phyloP scores from a whole-genome alignment of 805 yeast genomes.

The Pichia rugopelliculosa region DNA sequence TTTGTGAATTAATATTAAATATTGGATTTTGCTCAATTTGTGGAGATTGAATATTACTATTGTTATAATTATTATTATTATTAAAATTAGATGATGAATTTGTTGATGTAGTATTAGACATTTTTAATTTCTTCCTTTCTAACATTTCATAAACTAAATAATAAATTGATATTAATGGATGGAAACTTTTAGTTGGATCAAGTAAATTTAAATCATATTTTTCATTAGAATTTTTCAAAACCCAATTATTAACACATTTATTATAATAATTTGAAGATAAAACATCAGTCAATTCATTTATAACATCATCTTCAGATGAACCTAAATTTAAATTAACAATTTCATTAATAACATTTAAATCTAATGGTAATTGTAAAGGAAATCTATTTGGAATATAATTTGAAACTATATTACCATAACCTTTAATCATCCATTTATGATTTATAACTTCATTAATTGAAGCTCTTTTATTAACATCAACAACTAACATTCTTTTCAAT shows the following conservation, averaged over 20 bases:
- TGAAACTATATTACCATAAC: slow-evolving; percentile 67
- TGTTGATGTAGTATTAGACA: slow-evolving; percentile 5
- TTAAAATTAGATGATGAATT: neutral
- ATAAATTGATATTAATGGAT: slow-evolving; percentile 84
- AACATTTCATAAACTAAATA: slow-evolving; percentile 79
- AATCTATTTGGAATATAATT: slow-evolving; percentile 69
- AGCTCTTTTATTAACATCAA: slow-evolving; percentile 78
- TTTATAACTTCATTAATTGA: slow-evolving; percentile 65
- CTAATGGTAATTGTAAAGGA: slow-evolving; percentile 68
- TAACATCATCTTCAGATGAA: slow-evolving; percentile 44
- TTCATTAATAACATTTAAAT: slow-evolving; percentile 58
- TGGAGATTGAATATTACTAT: slow-evolving; percentile 5
- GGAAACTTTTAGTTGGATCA: slow-evolving; percentile 82
- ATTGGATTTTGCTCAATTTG: slow-evolving; percentile 10
- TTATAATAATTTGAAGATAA: slow-evolving; percentile 61
- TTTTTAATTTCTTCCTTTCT: slow-evolving; percentile 43
- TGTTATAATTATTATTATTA: neutral
- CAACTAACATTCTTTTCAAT: slow-evolving; percentile 83
- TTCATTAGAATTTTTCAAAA: slow-evolving; percentile 29
- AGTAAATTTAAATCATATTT: slow-evolving; percentile 29
- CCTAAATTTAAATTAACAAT: slow-evolving; percentile 80
- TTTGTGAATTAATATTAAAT: slow-evolving; percentile 12
- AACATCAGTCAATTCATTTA: slow-evolving; percentile 47
- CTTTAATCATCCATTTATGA: slow-evolving; percentile 94
- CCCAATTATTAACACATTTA: slow-evolving; percentile 57